Evolutionary conservation across 106 monocot species (phyloP), one percentile per base, ranked within the genome.

Genomic region (Agapanthus africanus): DNA sequence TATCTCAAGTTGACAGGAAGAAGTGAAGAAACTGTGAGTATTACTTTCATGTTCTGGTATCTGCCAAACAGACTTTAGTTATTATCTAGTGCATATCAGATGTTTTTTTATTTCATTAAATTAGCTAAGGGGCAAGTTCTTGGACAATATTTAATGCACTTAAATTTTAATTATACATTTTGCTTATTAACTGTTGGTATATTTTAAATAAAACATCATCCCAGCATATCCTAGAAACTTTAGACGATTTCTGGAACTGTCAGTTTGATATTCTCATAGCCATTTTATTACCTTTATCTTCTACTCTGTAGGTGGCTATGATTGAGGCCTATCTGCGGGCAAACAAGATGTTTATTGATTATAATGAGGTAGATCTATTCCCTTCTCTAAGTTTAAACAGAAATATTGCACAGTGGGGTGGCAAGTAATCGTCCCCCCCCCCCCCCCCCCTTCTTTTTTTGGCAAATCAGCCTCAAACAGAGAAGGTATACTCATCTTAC

Each of bases 261-360:
- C 21, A 1, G 37, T 63, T n/a, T n/a, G n/a, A n/a, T n/a, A n/a
- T n/a, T n/a, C n/a, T n/a, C n/a, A n/a, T 65, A 39, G 64, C 11
- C 64, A 65, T 39, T 23, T 36, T 21, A 37, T 63, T 37, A 37
- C 11, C 27, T 37, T 66, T 52, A 22, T 67, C 1, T 15, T 15
- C 19, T 15, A 66, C 33, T 63, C 26, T 73, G 22, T 77, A 88
- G 92, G 83, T 93, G 10, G 62, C 83, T 18, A 88, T 93, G 88
- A 81, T 93, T 33, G 92, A 93, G 70, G 62, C 88, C 4, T 93
- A 88, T 71, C 63, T 88, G 51, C 80, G 92, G 34, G 92, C 88
- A 37, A 93, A 93, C 68, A 88, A 83, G 18, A 83, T 93, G 88
- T 88, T 93, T 83, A 79, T 93, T 67, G 92, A 93, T 59, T 85